Conservation (phyloP, 73 alveolate genomes). For the Halteria grandinella region DNA sequence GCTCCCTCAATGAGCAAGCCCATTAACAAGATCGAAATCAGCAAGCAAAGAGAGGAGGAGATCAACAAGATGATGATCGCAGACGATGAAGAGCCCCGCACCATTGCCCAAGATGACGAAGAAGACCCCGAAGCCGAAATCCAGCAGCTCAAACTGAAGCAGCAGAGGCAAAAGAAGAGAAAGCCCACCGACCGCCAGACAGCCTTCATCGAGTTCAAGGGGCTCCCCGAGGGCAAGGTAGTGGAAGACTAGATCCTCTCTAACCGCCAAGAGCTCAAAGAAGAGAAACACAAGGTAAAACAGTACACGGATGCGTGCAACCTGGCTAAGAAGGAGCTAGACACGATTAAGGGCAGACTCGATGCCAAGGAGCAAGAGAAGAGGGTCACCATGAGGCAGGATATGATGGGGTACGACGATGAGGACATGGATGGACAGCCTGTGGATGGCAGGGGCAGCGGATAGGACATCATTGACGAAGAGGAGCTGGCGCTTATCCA, state of each 20-base stretch:
- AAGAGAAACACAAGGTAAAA: conserved; percentile 70
- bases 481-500: conserved; percentile 91
- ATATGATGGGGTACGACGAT: background rate
- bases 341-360: conserved; percentile 58
- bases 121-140: conserved; percentile 48
- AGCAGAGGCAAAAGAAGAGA: conserved; percentile 53
- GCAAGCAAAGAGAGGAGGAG: conserved; percentile 16
- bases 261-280: conserved; percentile 84
- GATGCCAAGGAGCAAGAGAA: conserved; percentile 85
- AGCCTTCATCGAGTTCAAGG: conserved; percentile 86
- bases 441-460: conserved; percentile 41
- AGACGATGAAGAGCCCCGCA: too few relatives aligned
- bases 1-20: conserved; percentile 88
- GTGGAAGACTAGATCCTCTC: conserved; percentile 74
- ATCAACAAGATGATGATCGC: conserved; percentile 62
- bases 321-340: conserved; percentile 70
- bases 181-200: conserved; percentile 51
- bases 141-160: too few relatives aligned
- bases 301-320: conserved; percentile 34
- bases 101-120: conserved; percentile 37
- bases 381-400: background rate
- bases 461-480: conserved; percentile 93
- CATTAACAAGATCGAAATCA: conserved; percentile 62
- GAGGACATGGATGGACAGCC: too few relatives aligned
- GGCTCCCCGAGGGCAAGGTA: conserved; percentile 75